A percentile compares a stretch with the other conserved stretches of the same genome.
These are phyloP conservation scores for Lupinus albus DNA, from an alignment of 306 rosid species.

Conservation along the genomic window DNA sequence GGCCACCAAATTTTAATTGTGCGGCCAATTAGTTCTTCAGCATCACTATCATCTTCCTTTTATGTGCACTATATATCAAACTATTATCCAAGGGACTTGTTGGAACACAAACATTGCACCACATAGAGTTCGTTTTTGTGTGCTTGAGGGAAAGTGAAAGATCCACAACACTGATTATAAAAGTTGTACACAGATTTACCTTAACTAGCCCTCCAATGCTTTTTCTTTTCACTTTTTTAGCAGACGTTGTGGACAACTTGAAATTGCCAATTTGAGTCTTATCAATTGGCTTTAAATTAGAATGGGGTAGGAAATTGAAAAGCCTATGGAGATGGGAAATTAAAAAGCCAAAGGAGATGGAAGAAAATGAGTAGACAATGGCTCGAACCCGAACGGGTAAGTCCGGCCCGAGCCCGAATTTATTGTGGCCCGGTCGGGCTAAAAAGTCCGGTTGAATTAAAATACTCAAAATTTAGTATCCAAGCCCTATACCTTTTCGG, in stretches of 20 bases:
- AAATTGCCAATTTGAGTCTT: conserved; percentile 49
- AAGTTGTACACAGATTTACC: conserved; percentile 55
- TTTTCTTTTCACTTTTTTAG: conserved; percentile 70
- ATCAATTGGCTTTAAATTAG: conserved; percentile 47
- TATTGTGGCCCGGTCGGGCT: no score
- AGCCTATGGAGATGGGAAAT: no score
- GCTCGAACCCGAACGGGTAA: no score
- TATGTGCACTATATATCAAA: conserved; percentile 58
- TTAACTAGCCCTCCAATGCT: conserved; percentile 68
- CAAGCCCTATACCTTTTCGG: no score
- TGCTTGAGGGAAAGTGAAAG: neutral
- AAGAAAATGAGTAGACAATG: no score
- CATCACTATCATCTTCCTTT: conserved; percentile 66
- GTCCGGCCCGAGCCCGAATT: no score
- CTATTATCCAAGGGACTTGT: conserved; percentile 32
- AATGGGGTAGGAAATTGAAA: no score
- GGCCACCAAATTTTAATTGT: conserved; percentile 99
- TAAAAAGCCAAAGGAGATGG: no score
- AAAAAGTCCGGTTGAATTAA: no score
- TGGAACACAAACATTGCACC: conserved; percentile 23
- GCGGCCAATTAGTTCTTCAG: conserved; percentile 81
- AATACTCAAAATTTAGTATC: no score
- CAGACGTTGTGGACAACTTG: conserved; percentile 56
- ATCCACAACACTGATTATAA: conserved; percentile 28
- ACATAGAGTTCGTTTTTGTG: neutral